phyloP scores from a whole-genome alignment of 345 rosid species.

The Diplotaxis tenuifolia region DNA sequence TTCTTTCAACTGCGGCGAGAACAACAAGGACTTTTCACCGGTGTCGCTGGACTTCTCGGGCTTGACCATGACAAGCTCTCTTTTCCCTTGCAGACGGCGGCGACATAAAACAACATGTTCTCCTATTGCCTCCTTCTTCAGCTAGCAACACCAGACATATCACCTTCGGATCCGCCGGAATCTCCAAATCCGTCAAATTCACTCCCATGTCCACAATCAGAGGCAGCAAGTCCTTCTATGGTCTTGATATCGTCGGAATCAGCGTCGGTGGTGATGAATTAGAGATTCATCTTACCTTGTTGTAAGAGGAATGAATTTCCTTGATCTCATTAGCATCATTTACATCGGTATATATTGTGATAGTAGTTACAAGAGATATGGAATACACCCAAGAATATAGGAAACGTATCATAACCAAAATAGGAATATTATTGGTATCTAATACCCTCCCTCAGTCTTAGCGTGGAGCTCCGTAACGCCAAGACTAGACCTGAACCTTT shows the following conservation, averaged over 20 bases:
- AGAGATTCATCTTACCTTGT: slow-evolving; percentile 45
- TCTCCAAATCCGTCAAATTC: slow-evolving; percentile 46
- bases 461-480: too few relatives aligned
- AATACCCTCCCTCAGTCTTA: too few relatives aligned
- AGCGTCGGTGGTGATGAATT: slow-evolving; percentile 53
- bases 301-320: too few relatives aligned
- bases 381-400: too few relatives aligned
- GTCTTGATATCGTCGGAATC: slow-evolving; percentile 56
- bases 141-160: slow-evolving; percentile 66
- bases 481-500: too few relatives aligned
- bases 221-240: slow-evolving; percentile 52
- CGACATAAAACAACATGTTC: slow-evolving; percentile 59
- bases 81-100: slow-evolving; percentile 61
- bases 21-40: slow-evolving; percentile 72
- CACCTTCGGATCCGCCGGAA: slow-evolving; percentile 52
- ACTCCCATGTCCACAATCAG: slow-evolving; percentile 55
- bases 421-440: too few relatives aligned
- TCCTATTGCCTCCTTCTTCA: slow-evolving; percentile 82
- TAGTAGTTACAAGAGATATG: too few relatives aligned
- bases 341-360: too few relatives aligned
- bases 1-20: slow-evolving; percentile 77
- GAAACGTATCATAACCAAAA: too few relatives aligned
- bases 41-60: slow-evolving; percentile 73
- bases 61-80: slow-evolving; percentile 75
- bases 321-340: too few relatives aligned